Evolutionary conservation across 1,139 yeast species (phyloP), one percentile per base, ranked within the genome.

Genomic region (Yamadazyma kanchanaburiensis): DNA sequence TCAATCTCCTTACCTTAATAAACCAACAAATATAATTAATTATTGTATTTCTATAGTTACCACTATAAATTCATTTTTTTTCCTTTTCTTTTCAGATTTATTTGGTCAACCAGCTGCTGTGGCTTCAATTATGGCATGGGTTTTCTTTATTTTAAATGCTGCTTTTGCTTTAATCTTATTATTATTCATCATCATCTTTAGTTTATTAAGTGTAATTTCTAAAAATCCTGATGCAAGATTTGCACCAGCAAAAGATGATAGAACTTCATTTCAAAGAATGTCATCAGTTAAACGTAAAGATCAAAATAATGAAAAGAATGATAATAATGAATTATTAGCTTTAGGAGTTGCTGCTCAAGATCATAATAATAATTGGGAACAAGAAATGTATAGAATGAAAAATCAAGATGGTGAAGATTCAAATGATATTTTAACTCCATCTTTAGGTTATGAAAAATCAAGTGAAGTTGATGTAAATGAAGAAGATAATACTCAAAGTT

Each of bases 201-300:
- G 78, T 32, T 54, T 58, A 9, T 58, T 77, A 48, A 75, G 84
- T 19, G 41, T 81, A 1, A 56, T 77, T 37, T 76, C 86, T 12
- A 82, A 80, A 62, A 84, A 83, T 50, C 94, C 94, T 18, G 94
- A 84, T 58, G 78, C 86, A 8, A 75, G 86, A 54, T 84, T 83
- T 54, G 83, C 82, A 27, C 91, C 91, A 12, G 89, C 89, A 6
- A 79, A 67, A 44, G 94, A 84, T 61, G 94, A 84, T 51, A 74
- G 94, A 70, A 76, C 84, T 12, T 81, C 91, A 2, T 84, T 84
- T 76, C 88, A 81, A 53, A 72, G 76, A 51, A 70, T 61, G 55
- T 64, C 74, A 4, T 63, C 70, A 3, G 49, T 58, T 22, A 60
- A 54, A 42, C 46, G 50, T 33, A 43, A 52, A 26, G 39, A 32